Evolutionary conservation across 2,329 filamentous ascomycete species (phyloP), one percentile per base, ranked within the genome.

Genomic region (Colletotrichum brevisporum): DNA sequence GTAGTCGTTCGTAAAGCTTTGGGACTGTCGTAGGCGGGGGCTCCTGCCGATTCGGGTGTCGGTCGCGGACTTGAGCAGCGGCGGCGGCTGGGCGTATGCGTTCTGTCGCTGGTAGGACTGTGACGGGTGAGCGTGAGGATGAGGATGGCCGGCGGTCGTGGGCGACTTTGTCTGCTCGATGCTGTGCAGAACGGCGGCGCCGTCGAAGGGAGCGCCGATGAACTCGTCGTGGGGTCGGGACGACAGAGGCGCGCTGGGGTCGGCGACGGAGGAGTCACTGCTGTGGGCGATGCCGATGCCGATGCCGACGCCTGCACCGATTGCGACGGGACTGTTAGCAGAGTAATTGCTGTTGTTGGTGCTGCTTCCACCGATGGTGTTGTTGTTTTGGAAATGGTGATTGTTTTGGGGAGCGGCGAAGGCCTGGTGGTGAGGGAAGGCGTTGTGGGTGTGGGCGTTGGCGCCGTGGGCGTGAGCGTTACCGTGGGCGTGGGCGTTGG

Each of bases 181-280:
- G 73, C 88, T 88, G 77, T 84, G 86, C 75, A 91, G 82, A 74
- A 91, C 90, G 72, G 86, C 85, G 65, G 84, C 86, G 74, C 88
- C 85, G 87, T 91, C 89, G 78, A 91, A 91, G 51, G 89, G 89
- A 72, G 88, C 88, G 74, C 89, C 89, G 79, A 91, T 84, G 68
- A 91, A 82, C 73, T 91, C 89, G 78, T 90, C 88, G 63, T 87
- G 84, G 10, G 83, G 56, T 54, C 69, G 68, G 31, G 71, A 68
- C 63, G 67, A 62, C 51, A 70, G 53, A 77, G 73, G 82, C 82
- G 75, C 72, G 70, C 75, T 74, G 67, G 78, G 75, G 71, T 78
- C 78, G 45, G 80, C 77, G 45, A 79, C 79, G 63, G 74, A 74
- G 69, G 76, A 79, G 64, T 78, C 75, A 64, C 52, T 68, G 63